Conservation (phyloP, 257 asterid genomes). For the Ballota nigra region DNA sequence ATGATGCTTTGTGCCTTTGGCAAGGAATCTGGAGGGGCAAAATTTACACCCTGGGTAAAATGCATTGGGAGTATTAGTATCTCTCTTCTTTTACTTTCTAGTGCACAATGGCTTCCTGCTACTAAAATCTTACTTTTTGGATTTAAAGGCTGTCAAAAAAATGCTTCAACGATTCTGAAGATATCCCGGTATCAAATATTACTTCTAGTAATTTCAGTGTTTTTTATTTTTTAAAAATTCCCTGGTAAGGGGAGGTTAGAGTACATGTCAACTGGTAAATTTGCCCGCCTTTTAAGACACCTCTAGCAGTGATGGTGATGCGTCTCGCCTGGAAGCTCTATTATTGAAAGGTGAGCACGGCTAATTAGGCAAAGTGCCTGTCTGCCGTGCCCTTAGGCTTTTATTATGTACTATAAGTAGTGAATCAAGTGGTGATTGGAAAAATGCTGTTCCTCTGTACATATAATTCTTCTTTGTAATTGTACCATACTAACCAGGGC, state of each 20-base stretch:
- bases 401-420: slow-evolving; percentile 28
- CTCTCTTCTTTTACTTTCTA: slow-evolving; percentile 55
- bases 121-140: slow-evolving; percentile 68
- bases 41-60: slow-evolving; percentile 73
- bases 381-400: slow-evolving; percentile 97
- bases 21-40: slow-evolving; percentile 58
- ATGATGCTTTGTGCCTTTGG: slow-evolving; percentile 59
- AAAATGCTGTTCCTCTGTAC: slow-evolving; percentile 9
- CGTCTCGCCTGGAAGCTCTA: slow-evolving; percentile 91
- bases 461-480: slow-evolving; percentile 6
- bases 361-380: slow-evolving; percentile 94
- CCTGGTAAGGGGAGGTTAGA: slow-evolving; percentile 99
- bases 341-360: slow-evolving; percentile 99
- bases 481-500: slow-evolving; percentile 25
- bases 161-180: slow-evolving; percentile 70
- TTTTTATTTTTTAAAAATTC: slow-evolving; percentile 37
- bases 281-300: slow-evolving; percentile 72
- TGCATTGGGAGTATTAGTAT: slow-evolving; percentile 59
- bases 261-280: slow-evolving; percentile 67
- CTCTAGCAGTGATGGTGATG: slow-evolving; percentile 94
- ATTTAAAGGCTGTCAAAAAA: slow-evolving; percentile 76
- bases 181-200: slow-evolving; percentile 58
- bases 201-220: slow-evolving; percentile 36
- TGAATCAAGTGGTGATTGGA: slow-evolving; percentile 20
- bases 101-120: slow-evolving; percentile 49